Evolutionary conservation across 345 rosid genomes (phyloP).

Genomic region (Diplotaxis tenuifolia): DNA sequence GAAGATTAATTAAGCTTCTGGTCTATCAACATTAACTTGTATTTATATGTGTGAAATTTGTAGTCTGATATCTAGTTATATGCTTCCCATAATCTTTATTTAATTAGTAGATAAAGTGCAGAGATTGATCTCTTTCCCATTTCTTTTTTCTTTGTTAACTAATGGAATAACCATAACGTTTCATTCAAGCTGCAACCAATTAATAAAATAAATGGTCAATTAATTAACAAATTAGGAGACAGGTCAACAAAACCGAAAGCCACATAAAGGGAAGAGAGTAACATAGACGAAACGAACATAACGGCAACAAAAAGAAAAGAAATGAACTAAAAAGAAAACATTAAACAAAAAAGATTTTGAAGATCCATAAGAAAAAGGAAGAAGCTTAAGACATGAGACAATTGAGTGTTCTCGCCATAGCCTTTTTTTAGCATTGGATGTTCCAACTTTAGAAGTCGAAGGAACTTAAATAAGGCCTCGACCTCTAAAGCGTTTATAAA

Average conservation of each 20-base stretch:
- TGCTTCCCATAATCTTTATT: not conserved
- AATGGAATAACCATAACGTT: conserved; percentile 14
- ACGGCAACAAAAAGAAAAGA: conserved; percentile 37
- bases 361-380: conserved; percentile 42
- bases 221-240: conserved; percentile 36
- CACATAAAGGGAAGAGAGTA: conserved; percentile 36
- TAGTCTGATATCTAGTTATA: not conserved
- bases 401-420: conserved; percentile 22
- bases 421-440: conserved; percentile 31
- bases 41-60: not conserved
- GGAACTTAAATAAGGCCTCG: conserved; percentile 39
- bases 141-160: not conserved
- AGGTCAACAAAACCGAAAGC: conserved; percentile 40
- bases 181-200: conserved; percentile 25
- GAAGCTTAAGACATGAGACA: conserved; percentile 27
- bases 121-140: not conserved
- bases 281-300: conserved; percentile 43
- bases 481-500: conserved; percentile 34
- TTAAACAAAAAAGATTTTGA: conserved; percentile 27
- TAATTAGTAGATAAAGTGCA: not conserved
- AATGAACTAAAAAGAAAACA: not conserved
- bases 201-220: conserved; percentile 27
- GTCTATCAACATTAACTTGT: too few relatives aligned
- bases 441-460: conserved; percentile 34
- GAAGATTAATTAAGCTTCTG: too few relatives aligned